phyloP scores from a whole-genome alignment of 768 basidiomycete genomes.

The Kwoniella shandongensis region DNA sequence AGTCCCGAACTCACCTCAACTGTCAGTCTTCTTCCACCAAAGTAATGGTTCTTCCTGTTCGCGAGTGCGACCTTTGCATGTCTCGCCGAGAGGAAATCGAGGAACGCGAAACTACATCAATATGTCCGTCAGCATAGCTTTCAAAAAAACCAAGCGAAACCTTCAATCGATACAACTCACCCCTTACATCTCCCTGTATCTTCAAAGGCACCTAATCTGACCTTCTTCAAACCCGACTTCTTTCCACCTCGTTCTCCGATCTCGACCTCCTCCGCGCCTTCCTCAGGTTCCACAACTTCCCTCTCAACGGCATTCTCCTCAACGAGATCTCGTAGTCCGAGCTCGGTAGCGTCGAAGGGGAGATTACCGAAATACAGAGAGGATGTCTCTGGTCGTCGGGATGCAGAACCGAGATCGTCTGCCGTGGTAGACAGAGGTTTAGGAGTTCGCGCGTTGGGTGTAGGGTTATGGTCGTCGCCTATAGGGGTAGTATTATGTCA shows the following conservation, averaged over 20 bases:
- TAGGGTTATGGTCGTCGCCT: conserved; percentile 72
- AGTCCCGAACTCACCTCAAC: conserved; percentile 56
- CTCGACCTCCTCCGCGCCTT: conserved; percentile 61
- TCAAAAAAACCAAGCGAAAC: background rate
- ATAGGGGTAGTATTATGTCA: conserved; percentile 13
- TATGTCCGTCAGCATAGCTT: conserved; percentile 11
- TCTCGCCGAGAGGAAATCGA: conserved; percentile 79
- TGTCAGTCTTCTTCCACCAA: conserved; percentile 79
- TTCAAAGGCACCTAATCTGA: conserved; percentile 94
- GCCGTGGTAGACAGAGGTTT: conserved; percentile 53
- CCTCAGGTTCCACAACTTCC: conserved; percentile 32
- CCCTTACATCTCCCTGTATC: conserved; percentile 95
- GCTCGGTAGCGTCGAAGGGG: conserved; percentile 82
- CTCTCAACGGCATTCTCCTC: conserved; percentile 61
- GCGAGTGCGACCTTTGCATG: conserved; percentile 78
- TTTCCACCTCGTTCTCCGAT: conserved; percentile 39
- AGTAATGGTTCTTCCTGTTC: conserved; percentile 77
- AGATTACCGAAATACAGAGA: conserved; percentile 93
- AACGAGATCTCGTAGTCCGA: conserved; percentile 69
- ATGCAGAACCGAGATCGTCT: conserved; percentile 61
- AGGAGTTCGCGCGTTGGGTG: conserved; percentile 54
- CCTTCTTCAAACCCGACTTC: conserved; percentile 60
- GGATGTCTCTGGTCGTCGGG: conserved; percentile 64
- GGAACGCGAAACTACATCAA: conserved; percentile 76
- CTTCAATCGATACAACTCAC: conserved; percentile 57